Evolutionary conservation across 352 stramenopile genomes (phyloP), one percentile per base, ranked within the genome.

Genomic region (Phytophthora lateralis): DNA sequence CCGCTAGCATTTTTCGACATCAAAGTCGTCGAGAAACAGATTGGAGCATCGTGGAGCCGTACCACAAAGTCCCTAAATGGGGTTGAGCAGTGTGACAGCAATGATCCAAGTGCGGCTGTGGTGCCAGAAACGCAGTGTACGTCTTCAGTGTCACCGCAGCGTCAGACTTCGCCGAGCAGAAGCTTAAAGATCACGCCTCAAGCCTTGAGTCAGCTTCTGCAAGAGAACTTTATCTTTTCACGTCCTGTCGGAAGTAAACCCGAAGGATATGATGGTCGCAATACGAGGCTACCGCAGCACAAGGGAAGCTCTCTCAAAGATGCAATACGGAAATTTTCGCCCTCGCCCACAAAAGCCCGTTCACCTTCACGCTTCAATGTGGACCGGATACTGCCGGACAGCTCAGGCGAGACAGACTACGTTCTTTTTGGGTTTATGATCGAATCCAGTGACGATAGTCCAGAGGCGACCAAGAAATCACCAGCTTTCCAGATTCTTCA

Each of bases 191-290:
- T 73, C 32, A 70, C 41, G 0, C 46, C 60, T 10, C 65, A 79
- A 46, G 69, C 67, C 1, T 67, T 85, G 59, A 84, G 75, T 17
- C 78, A 88, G 15, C 75, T 82, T 27, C 60, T 84, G 3, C 77
- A 85, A 35, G 78, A 89, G 6, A 88, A 91, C 38, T 91, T 87
- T 47, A 80, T 89, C 17, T 91, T 88, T 49, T 89, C 82, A 17
- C 69, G 74, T 0, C 78, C 82, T 3, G 42, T 44, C 12, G 55
- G 60, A 14, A 17, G 6, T 7, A 69, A 63, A 14, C 20, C 49
- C 3, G 44, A 45, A 18, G 48, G 34, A 10, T 24, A 57, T 20
- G 45, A 62, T 9, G 42, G 29, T 35, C 27, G 53, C 37, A 60
- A 26, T 14, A 12, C 17, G 10, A 53, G 60, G 15, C 4, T 58